These are phyloP conservation scores for Verticillium dahliae DNA, from an alignment of 2,329 filamentous ascomycete species.

Conservation along the genomic window DNA sequence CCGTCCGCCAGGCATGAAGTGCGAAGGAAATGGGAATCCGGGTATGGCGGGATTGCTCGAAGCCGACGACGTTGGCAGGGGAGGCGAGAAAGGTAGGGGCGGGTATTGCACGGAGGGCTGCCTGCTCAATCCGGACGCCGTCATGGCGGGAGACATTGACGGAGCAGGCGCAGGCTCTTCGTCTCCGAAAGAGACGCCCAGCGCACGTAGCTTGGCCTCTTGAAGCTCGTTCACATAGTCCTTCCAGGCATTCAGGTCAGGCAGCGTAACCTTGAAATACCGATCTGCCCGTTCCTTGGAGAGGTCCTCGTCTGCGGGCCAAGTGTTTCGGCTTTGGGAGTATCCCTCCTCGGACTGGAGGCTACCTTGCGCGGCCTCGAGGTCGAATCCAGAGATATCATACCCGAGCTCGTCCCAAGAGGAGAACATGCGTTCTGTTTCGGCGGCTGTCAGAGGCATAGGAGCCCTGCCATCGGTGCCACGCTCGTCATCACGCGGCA, in stretches of 20 bases:
- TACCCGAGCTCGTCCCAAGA: constrained; percentile 67
- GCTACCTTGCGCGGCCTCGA: constrained; percentile 28
- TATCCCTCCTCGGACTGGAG: constrained; percentile 26
- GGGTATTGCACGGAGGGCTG: constrained; percentile 71
- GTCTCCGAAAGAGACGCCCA: constrained; percentile 77
- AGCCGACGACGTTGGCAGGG: constrained; percentile 71
- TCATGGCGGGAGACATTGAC: constrained; percentile 59
- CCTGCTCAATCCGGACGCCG: constrained; percentile 49
- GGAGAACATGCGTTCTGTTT: constrained; percentile 55
- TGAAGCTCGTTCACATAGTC: constrained; percentile 75
- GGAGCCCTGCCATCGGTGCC: constrained; percentile 49
- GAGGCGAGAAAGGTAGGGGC: constrained; percentile 74
- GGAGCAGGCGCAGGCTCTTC: constrained; percentile 58
- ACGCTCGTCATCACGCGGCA: constrained; percentile 62
- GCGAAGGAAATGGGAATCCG: constrained; percentile 48
- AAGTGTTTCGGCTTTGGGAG: constrained; percentile 61
- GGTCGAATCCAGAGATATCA: constrained; percentile 60
- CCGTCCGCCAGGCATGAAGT: constrained; percentile 55
- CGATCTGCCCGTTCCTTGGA: constrained; percentile 44
- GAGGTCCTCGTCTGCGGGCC: constrained; percentile 58
- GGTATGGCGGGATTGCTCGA: constrained; percentile 58
- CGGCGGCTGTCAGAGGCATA: constrained; percentile 45
- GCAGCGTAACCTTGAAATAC: constrained; percentile 58
- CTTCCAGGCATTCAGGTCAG: constrained; percentile 64
- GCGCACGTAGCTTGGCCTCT: constrained; percentile 85